Evolutionary conservation across 2,329 filamentous ascomycete genomes (phyloP), one percentile per base, ranked within the genome.

Genomic region (Fusarium nurragi): DNA sequence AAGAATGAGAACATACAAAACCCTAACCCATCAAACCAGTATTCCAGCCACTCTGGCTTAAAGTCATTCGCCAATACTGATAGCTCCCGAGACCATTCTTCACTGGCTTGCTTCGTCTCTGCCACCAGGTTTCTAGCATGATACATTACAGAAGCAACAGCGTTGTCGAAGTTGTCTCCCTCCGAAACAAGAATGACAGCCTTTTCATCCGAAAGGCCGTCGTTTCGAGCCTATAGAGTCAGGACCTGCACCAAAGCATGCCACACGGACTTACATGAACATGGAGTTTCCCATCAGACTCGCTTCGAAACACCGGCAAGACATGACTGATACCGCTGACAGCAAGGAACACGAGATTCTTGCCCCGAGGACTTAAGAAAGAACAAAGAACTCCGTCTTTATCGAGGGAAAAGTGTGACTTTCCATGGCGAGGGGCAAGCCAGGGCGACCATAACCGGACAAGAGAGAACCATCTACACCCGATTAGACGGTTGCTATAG

Each of bases 1-100:
- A 30, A 28, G 10, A 40, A 9, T 14, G n/a, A 18, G 12, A 41
- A 75, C 83, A 75, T 71, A 86, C 95, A 99, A 74, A 95, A 99
- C 1, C 93, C 92, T 34, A 99, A 80, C 0, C 93, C 93, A 75
- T 98, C 95, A 73, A 94, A 94, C 93, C 94, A 97, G 58, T 91
- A 88, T 64, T 95, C 88, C 45, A 92, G 79, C 93, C 93, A 97
- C 73, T 88, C 77, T 7, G 83, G 78, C 51, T 83, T 82, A 30
- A 89, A 77, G 6, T 83, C 83, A 23, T 81, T 77, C 16, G 77
- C 76, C 9, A 85, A 68, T 1, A 78, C 76, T 54, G 80, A 76
- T 23, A 84, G 73, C 58, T 88, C 82, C 25, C 77, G 76, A 19
- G 79, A 77, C 55, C 78, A 71, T 67, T 85, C 75, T 53, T 80